Evolutionary conservation across 1,139 yeast genomes (phyloP).

Genomic region (Scheffersomyces quercinus): DNA sequence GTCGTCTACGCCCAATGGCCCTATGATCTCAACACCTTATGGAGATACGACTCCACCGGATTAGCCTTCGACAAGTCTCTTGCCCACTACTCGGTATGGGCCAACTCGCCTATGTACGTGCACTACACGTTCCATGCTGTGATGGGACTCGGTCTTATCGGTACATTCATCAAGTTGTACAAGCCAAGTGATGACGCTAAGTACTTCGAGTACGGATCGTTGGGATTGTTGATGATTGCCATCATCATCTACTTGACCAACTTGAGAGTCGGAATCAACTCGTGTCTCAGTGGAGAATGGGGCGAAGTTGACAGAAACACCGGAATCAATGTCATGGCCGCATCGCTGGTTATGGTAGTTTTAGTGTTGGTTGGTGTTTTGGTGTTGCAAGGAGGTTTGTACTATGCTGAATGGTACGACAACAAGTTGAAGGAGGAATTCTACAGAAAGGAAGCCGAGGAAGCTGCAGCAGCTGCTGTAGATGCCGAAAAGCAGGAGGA

Average conservation of each 20-base stretch:
- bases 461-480: conserved; percentile 17
- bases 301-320: conserved; percentile 88
- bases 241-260: conserved; percentile 83
- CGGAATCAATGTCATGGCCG: conserved; percentile 90
- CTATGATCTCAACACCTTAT: conserved; percentile 78
- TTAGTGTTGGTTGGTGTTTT: conserved; percentile 74
- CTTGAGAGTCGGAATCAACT: conserved; percentile 75
- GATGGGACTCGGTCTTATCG: conserved; percentile 64
- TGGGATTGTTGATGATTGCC: conserved; percentile 68
- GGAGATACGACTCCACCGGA: conserved; percentile 53
- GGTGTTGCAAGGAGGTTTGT: conserved; percentile 83
- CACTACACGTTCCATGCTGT: conserved; percentile 64
- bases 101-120: conserved; percentile 57
- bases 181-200: conserved; percentile 82
- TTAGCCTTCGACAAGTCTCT: conserved; percentile 62
- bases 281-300: conserved; percentile 76
- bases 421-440: conserved; percentile 54
- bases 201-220: conserved; percentile 86
- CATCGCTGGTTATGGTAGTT: conserved; percentile 77
- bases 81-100: conserved; percentile 74
- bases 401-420: conserved; percentile 83
- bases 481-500: conserved; percentile 7
- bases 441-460: conserved; percentile 42
- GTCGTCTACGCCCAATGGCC: conserved; percentile 76
- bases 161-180: conserved; percentile 75